Conservation (phyloP, 805 yeast species). For the Zygosaccharomyces kombuchaensis region DNA sequence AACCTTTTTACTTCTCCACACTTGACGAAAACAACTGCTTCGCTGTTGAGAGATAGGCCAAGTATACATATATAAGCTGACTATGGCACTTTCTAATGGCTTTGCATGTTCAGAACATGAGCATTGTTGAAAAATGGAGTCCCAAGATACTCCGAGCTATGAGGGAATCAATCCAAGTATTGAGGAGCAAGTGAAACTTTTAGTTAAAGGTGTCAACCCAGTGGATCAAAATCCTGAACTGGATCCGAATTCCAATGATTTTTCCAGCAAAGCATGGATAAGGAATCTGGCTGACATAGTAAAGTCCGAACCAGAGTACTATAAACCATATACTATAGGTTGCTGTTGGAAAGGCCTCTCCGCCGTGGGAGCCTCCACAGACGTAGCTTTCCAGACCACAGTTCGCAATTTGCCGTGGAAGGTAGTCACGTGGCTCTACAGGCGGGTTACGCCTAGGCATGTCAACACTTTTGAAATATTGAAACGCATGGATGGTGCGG, state of each 20-base stretch:
- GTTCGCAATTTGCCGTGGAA: conserved; percentile 43
- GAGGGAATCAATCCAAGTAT: conserved; percentile 38
- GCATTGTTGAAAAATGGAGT: not conserved
- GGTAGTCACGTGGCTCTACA: conserved; percentile 18
- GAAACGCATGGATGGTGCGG: conserved; percentile 64
- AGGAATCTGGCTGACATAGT: conserved; percentile 54
- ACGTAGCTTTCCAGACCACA: conserved; percentile 63
- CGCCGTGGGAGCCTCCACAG: conserved; percentile 63
- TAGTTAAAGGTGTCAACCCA: conserved; percentile 37
- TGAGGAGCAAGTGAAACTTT: conserved; percentile 35
- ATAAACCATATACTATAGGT: conserved; percentile 56
- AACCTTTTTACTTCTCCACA: no score
- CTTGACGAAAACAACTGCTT: not conserved
- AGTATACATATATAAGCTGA: not conserved
- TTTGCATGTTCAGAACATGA: not conserved
- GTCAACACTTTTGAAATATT: conserved; percentile 44
- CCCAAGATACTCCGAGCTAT: conserved; percentile 15
- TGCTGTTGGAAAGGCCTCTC: conserved; percentile 54
- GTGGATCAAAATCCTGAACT: conserved; percentile 30
- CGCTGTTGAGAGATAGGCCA: no score
- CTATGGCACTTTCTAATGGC: not conserved
- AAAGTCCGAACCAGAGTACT: conserved; percentile 55
- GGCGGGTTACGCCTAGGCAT: conserved; percentile 27
- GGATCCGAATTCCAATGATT: conserved; percentile 56
- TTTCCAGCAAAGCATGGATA: conserved; percentile 62